These are phyloP conservation scores for Fusarium euwallaceae DNA, from an alignment of 2,329 filamentous ascomycete genomes.

Conservation along the genomic window DNA sequence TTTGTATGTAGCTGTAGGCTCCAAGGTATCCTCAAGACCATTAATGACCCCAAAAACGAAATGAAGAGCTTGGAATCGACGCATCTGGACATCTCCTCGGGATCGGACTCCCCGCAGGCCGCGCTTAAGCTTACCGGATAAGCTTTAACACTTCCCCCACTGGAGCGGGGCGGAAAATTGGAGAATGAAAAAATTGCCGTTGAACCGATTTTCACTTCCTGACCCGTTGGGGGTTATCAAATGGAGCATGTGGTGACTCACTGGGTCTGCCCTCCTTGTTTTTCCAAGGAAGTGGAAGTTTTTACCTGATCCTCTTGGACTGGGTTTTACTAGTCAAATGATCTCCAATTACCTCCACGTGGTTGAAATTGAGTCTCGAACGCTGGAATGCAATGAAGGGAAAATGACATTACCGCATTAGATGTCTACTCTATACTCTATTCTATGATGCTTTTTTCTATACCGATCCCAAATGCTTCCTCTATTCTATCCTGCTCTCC, in stretches of 20 bases:
- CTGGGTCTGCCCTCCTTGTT: background rate
- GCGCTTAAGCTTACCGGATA: constrained; percentile 7
- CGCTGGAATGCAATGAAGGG: background rate
- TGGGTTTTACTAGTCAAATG: background rate
- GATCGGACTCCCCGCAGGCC: background rate
- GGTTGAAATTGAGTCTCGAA: background rate
- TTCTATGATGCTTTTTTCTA: background rate
- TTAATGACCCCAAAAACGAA: background rate
- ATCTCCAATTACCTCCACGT: background rate
- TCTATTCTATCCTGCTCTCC: constrained; percentile 26
- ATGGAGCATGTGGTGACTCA: background rate
- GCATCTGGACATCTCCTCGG: background rate
- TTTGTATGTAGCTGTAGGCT: accelerated
- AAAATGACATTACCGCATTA: background rate
- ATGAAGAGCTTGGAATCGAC: background rate
- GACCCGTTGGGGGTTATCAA: background rate
- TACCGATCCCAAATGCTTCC: background rate
- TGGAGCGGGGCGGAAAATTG: background rate
- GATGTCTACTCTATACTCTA: background rate
- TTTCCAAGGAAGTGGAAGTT: background rate
- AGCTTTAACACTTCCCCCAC: background rate
- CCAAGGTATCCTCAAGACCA: background rate
- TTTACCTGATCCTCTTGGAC: background rate
- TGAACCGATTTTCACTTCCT: background rate
- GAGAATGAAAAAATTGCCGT: background rate